Percentiles rank a stretch among this genome's conserved stretches.
Evolutionary conservation across 2,329 filamentous ascomycete species (phyloP).

Genomic region (Boeremia exigua): DNA sequence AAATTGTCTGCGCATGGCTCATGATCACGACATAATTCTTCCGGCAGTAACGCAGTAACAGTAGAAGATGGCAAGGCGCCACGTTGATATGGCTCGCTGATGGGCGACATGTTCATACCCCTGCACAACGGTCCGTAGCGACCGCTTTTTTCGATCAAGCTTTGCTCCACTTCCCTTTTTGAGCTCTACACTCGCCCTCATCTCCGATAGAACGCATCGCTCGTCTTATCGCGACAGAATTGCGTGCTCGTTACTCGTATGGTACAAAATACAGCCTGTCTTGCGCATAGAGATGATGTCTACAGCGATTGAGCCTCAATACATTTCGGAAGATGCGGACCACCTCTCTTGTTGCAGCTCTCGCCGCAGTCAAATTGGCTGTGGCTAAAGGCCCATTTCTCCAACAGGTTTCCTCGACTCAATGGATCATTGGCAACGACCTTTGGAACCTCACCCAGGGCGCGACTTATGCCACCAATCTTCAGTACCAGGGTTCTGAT

Average conservation of each 20-base stretch:
- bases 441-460: slow-evolving; percentile 46
- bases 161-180: slow-evolving; percentile 11
- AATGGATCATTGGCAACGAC: slow-evolving; percentile 43
- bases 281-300: background rate
- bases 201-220: background rate
- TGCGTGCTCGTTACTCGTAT: slow-evolving; percentile 2
- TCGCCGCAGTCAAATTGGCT: background rate
- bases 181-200: background rate
- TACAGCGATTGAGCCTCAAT: background rate
- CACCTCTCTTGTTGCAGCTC: background rate
- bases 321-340: slow-evolving; percentile 1
- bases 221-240: slow-evolving; percentile 6
- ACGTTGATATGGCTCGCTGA: background rate
- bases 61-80: background rate
- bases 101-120: background rate
- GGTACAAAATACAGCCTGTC: background rate
- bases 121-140: slow-evolving; percentile 9
- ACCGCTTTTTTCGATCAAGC: slow-evolving; percentile 13
- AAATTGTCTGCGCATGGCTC: background rate
- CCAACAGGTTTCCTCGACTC: slow-evolving; percentile 20
- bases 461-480: slow-evolving; percentile 40
- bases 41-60: background rate
- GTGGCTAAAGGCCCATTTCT: slow-evolving; percentile 27
- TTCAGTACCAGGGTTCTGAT: slow-evolving; percentile 45
- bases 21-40: slow-evolving; percentile 13